Percentiles rank a stretch among this genome's conserved stretches.
phyloP scores from a whole-genome alignment of 352 stramenopile genomes.

The Phytopythium ostracodes region DNA sequence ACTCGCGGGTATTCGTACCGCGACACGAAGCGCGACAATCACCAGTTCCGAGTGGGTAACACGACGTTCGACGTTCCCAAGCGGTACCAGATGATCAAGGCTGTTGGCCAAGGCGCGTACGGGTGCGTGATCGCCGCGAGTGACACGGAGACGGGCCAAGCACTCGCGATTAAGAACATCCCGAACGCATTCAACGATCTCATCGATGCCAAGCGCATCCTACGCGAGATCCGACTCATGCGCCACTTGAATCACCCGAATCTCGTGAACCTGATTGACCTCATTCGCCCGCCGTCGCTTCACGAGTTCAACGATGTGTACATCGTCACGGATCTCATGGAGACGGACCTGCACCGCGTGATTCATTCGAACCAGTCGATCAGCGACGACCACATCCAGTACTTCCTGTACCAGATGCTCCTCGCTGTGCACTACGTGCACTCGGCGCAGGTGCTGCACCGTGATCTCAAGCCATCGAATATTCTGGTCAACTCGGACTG shows the following conservation, averaged over 20 bases:
- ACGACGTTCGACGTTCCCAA: constrained; percentile 84
- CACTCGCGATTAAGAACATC: constrained; percentile 96
- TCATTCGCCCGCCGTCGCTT: constrained; percentile 73
- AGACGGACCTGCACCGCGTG: constrained; percentile 71
- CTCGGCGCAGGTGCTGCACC: constrained; percentile 72
- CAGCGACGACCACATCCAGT: constrained; percentile 75
- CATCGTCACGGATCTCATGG: constrained; percentile 78
- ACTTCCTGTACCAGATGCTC: constrained; percentile 81
- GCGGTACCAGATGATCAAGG: constrained; percentile 88
- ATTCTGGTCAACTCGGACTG: constrained; percentile 82
- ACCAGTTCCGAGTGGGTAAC: constrained; percentile 85
- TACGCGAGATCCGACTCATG: constrained; percentile 88
- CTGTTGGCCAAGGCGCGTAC: constrained; percentile 89
- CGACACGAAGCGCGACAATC: constrained; percentile 81
- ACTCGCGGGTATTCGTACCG: constrained; percentile 78
- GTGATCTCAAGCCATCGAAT: constrained; percentile 77
- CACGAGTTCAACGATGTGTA: constrained; percentile 90
- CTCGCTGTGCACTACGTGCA: constrained; percentile 78
- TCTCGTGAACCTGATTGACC: constrained; percentile 76
- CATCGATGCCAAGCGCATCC: constrained; percentile 84
- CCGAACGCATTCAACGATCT: constrained; percentile 91
- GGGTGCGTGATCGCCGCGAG: constrained; percentile 89
- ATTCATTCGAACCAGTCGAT: constrained; percentile 83
- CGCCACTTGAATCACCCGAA: constrained; percentile 83
- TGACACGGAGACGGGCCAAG: constrained; percentile 80